Conservation (phyloP, 2,329 filamentous ascomycete genomes). For the Fusarium sp. region DNA sequence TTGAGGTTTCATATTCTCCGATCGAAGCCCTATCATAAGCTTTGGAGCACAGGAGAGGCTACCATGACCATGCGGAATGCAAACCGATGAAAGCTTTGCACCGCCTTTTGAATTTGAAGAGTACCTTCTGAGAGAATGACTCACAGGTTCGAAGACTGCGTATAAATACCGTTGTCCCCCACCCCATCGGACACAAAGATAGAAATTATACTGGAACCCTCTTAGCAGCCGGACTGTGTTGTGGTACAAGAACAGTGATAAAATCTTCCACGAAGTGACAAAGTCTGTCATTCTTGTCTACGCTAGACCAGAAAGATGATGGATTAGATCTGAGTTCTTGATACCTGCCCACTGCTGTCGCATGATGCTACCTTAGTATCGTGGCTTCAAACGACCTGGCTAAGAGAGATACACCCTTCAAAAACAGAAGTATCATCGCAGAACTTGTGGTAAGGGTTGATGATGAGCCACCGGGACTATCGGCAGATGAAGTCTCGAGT, state of each 20-base stretch:
- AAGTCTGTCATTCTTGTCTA: not conserved
- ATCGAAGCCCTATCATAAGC: not conserved
- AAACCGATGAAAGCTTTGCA: not conserved
- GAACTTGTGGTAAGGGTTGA: not conserved
- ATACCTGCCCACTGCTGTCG: not conserved
- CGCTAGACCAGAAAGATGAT: not conserved
- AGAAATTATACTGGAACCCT: not conserved
- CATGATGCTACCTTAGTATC: not conserved
- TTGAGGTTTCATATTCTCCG: not conserved
- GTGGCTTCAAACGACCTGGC: accelerated
- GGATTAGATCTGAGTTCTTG: not conserved
- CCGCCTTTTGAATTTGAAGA: no score
- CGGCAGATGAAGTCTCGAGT: not conserved
- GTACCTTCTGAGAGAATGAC: accelerated
- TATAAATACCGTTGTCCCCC: not conserved
- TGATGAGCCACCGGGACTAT: not conserved
- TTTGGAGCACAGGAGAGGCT: accelerated
- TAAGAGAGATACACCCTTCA: not conserved
- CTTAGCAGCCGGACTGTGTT: not conserved
- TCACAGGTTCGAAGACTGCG: not conserved
- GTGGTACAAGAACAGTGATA: not conserved
- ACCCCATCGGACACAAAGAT: not conserved
- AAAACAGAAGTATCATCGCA: not conserved
- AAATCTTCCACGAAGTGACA: not conserved
- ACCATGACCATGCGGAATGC: no score